phyloP scores from a whole-genome alignment of 2,329 filamentous ascomycete species.

The Hypoxylon sp. region DNA sequence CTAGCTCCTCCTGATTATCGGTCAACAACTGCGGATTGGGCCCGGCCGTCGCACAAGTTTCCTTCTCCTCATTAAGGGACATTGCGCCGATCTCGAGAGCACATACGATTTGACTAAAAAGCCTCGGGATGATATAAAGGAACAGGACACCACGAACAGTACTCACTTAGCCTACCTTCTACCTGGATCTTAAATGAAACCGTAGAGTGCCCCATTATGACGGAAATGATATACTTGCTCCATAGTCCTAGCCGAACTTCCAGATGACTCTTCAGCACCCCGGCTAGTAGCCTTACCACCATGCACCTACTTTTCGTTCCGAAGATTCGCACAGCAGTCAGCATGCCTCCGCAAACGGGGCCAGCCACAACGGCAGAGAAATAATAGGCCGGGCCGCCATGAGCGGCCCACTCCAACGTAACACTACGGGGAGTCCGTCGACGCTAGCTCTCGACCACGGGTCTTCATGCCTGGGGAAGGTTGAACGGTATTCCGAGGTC shows the following conservation, averaged over 20 bases:
- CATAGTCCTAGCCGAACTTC: not conserved
- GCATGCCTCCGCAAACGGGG: constrained; percentile 5
- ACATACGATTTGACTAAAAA: too few species aligned
- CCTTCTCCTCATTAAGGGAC: constrained; percentile 17
- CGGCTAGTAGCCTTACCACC: not conserved
- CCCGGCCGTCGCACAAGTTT: constrained; percentile 1
- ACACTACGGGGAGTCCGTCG: not conserved
- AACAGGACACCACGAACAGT: not conserved
- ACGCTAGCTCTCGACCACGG: not conserved
- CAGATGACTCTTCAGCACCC: not conserved
- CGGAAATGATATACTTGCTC: not conserved
- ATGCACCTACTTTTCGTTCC: not conserved
- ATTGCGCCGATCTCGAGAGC: not conserved
- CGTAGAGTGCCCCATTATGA: not conserved
- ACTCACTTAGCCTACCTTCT: not conserved
- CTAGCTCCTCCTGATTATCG: constrained; percentile 3
- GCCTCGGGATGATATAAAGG: not conserved
- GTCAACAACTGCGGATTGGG: not conserved
- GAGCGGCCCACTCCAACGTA: constrained; percentile 7
- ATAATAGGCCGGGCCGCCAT: constrained; percentile 3
- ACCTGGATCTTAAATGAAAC: not conserved
- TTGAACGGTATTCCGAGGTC: constrained; percentile 10
- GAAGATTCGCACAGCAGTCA: not conserved
- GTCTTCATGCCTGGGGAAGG: not conserved
- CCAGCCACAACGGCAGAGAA: not conserved